Percentiles rank a stretch among this genome's conserved stretches.
These are phyloP conservation scores for Phytophthora fragariaefolia DNA, from an alignment of 352 stramenopile species.

Conservation along the genomic window DNA sequence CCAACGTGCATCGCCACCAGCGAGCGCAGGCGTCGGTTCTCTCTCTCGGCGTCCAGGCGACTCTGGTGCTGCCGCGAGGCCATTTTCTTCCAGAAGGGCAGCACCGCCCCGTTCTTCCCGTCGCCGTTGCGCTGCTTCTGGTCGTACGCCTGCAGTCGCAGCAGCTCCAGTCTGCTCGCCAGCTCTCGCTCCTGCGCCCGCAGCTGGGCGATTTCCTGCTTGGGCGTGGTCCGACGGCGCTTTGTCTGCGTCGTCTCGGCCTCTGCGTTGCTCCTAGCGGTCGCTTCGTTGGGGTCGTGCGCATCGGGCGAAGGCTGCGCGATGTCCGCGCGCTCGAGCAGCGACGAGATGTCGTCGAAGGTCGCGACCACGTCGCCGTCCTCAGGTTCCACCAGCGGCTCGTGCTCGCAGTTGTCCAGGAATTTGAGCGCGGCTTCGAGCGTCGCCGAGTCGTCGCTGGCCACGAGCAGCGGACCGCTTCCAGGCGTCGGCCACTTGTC, in stretches of 20 bases:
- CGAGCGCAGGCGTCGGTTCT: slow-evolving; percentile 30
- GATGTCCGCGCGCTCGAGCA: slow-evolving; percentile 10
- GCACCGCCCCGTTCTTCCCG: slow-evolving; percentile 6
- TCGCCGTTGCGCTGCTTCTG: neutral
- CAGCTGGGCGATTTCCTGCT: slow-evolving; percentile 32
- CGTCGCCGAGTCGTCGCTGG: slow-evolving; percentile 23
- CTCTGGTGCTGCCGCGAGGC: slow-evolving; percentile 25
- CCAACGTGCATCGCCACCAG: slow-evolving; percentile 24
- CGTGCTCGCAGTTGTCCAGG: slow-evolving; percentile 22
- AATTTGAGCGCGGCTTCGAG: slow-evolving; percentile 26
- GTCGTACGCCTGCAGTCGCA: slow-evolving; percentile 19
- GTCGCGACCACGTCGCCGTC: slow-evolving; percentile 11
- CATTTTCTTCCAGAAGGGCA: slow-evolving; percentile 37
- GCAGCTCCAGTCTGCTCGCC: slow-evolving; percentile 18
- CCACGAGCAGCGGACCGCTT: slow-evolving; percentile 16
- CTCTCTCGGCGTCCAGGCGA: slow-evolving; percentile 19
- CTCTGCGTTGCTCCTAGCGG: neutral
- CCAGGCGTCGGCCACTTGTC: neutral
- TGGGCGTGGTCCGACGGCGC: slow-evolving; percentile 20
- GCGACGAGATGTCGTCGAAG: slow-evolving; percentile 9
- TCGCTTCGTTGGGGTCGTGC: neutral
- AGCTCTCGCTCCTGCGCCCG: slow-evolving; percentile 25
- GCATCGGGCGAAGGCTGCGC: neutral
- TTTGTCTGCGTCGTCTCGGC: neutral
- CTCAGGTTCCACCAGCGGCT: neutral